Evolutionary conservation across 2,329 filamentous ascomycete genomes (phyloP), one percentile per base, ranked within the genome.

Genomic region (Talaromyces sp.): DNA sequence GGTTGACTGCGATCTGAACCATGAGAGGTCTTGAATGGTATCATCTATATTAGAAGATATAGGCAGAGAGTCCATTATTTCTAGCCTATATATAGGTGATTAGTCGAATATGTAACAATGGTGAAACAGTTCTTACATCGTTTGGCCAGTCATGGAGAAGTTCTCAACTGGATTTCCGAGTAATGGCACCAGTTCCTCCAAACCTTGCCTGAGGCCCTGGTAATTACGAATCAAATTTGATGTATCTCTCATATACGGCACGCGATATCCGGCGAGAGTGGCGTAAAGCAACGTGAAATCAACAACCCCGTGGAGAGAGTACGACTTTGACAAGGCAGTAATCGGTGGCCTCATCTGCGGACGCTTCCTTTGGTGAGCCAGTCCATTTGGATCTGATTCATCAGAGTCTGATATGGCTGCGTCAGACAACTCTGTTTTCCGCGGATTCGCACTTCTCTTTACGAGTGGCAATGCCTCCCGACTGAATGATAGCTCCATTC

Each of bases 11-110:
- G 67, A 67, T 19, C 70, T 52, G 35, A 76, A 66, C 31, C 57
- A 61, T 10, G 69, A 63, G 17, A 76, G 60, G 43, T 70, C 69
- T 24, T 66, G 64, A 14, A 71, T 65, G 51, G 68, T 71, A 43
- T 73, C 65, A 53, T 77, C 75, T 38, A 77, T 73, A 58, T 75
- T 73, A 32, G 73, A 69, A 38, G 75, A 51, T 24, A 66, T 43
- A 5, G 70, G 68, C 29, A 65, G 65, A 26, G 62, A 61, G 24
- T 61, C 63, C 50, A 69, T 63, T 11, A 72, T 56, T 61, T 77
- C 75, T 59, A 75, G 64, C 61, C 75, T 75, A 58, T 27, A 58
- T 27, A 35, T 31, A 19, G 27, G 55, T 67, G 48, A 66, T 51
- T 31, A 59, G 43, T 35, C 10, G 24, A 11, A 38, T 55, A 21